These are phyloP conservation scores for Mycena haematopus DNA, from an alignment of 768 basidiomycete genomes.

Conservation along the genomic window DNA sequence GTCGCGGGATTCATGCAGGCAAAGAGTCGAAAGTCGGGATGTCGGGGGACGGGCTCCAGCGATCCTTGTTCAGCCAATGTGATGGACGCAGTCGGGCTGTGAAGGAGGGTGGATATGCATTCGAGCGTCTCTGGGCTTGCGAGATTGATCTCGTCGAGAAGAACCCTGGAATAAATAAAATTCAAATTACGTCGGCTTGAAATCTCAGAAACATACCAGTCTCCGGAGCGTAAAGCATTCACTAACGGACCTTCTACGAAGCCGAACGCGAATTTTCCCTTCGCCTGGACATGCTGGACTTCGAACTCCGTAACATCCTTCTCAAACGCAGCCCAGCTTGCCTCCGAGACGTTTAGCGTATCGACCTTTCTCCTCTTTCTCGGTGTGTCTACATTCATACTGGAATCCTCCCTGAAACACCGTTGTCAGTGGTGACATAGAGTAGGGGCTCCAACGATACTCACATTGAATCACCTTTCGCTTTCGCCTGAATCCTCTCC, in stretches of 20 bases:
- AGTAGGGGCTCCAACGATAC: background rate
- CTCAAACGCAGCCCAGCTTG: slow-evolving; percentile 72
- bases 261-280: slow-evolving; percentile 90
- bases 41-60: slow-evolving; percentile 86
- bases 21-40: slow-evolving; percentile 95
- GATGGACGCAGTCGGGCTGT: slow-evolving; percentile 86
- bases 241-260: slow-evolving; percentile 98
- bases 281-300: slow-evolving; percentile 84
- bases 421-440: background rate
- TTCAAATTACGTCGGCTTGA: background rate
- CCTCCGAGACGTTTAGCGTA: slow-evolving; percentile 50
- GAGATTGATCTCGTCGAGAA: slow-evolving; percentile 96
- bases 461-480: slow-evolving; percentile 23
- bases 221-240: slow-evolving; percentile 83
- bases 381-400: slow-evolving; percentile 50
- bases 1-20: slow-evolving; percentile 99
- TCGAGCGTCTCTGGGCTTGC: slow-evolving; percentile 95
- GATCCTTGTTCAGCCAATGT: slow-evolving; percentile 94
- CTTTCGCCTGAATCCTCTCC: slow-evolving; percentile 58
- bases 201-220: slow-evolving; percentile 70
- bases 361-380: slow-evolving; percentile 77
- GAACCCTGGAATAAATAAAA: slow-evolving; percentile 61
- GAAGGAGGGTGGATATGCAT: slow-evolving; percentile 86
- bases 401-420: slow-evolving; percentile 35
- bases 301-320: slow-evolving; percentile 81